phyloP scores from a whole-genome alignment of 108 stramenopile genomes.

The Nitzschia sp. region DNA sequence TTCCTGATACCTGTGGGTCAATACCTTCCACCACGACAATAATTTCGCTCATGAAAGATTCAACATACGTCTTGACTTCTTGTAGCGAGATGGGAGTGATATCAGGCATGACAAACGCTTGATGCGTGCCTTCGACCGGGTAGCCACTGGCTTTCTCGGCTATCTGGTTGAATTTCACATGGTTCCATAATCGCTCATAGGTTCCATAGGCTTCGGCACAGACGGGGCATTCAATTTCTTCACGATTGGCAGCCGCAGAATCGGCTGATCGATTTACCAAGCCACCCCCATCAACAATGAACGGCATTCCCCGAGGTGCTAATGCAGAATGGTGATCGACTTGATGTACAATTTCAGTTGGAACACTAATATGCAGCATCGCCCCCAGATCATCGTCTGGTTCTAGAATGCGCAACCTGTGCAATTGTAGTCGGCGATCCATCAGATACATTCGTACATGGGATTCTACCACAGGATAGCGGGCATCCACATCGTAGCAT shows the following conservation, averaged over 20 bases:
- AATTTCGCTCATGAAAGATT: slow-evolving; percentile 54
- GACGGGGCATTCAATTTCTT: slow-evolving; percentile 61
- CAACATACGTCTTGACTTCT: slow-evolving; percentile 41
- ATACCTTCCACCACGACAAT: slow-evolving; percentile 76
- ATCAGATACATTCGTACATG: slow-evolving; percentile 84
- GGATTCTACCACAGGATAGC: slow-evolving; percentile 79
- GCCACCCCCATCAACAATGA: slow-evolving; percentile 33
- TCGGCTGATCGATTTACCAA: slow-evolving; percentile 56
- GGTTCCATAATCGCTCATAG: slow-evolving; percentile 48
- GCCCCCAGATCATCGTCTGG: slow-evolving; percentile 78
- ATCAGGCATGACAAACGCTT: slow-evolving; percentile 10
- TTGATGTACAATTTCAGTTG: slow-evolving; percentile 56
- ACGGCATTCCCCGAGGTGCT: slow-evolving; percentile 24
- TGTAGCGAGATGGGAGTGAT: slow-evolving; percentile 34
- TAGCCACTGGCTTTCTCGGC: slow-evolving; percentile 53
- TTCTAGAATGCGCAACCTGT: slow-evolving; percentile 50
- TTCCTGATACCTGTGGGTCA: slow-evolving; percentile 61
- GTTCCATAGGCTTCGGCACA: slow-evolving; percentile 75
- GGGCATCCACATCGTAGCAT: slow-evolving; percentile 72
- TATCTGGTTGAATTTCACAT: slow-evolving; percentile 54
- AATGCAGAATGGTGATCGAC: slow-evolving; percentile 58
- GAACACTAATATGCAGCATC: slow-evolving; percentile 51
- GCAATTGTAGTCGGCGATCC: slow-evolving; percentile 44
- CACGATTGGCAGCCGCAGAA: slow-evolving; percentile 39
- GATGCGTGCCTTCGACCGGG: slow-evolving; percentile 22